A percentile compares a stretch with the other conserved stretches of the same genome.
Conservation (phyloP, 208 protist species). For the Vickermania ingenoplastis region DNA sequence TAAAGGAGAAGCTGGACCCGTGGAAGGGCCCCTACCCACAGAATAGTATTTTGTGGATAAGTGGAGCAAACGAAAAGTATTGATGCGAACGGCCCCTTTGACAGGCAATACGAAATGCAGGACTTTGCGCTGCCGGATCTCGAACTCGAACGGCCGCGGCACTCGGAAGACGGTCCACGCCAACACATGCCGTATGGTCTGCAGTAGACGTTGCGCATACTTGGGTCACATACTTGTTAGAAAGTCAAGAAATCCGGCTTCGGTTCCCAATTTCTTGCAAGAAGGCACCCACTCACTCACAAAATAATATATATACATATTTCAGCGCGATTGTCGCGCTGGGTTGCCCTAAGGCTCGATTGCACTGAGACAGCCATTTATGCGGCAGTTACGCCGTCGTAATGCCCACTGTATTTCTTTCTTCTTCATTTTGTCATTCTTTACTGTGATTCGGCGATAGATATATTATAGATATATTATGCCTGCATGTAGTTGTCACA, state of each 20-base stretch:
- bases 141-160: conserved; percentile 71
- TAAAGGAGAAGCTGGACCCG: conserved; percentile 63
- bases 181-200: conserved; percentile 85
- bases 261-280: background rate
- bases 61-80: conserved; percentile 87
- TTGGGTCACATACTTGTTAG: background rate
- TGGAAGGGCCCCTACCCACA: conserved; percentile 89
- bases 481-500: no score
- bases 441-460: no score
- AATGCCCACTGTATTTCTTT: no score
- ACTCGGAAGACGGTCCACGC: conserved; percentile 71
- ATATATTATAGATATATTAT: no score
- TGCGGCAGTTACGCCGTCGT: no score
- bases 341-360: background rate
- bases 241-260: background rate
- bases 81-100: conserved; percentile 78
- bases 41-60: conserved; percentile 84
- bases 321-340: no score
- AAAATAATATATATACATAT: background rate
- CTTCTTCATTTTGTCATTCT: no score
- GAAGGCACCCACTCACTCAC: background rate
- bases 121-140: conserved; percentile 84
- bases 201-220: conserved; percentile 26
- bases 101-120: conserved; percentile 89
- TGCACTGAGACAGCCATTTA: background rate